These are phyloP conservation scores for Epichloe aotearoae DNA, from an alignment of 2,329 filamentous ascomycete genomes.

Conservation along the genomic window DNA sequence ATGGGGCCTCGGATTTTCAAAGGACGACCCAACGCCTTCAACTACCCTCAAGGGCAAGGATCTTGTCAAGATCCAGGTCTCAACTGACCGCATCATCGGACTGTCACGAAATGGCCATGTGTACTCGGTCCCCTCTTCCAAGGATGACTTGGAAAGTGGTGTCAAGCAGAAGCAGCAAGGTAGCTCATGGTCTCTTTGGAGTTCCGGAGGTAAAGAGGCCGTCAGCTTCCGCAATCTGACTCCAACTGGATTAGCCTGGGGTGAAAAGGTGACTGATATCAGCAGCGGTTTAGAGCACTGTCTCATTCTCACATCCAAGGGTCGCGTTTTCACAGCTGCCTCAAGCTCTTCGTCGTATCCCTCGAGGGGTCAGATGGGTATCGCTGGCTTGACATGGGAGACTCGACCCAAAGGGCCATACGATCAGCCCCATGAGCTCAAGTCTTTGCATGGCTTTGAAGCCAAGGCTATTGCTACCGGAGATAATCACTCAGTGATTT, in stretches of 20 bases:
- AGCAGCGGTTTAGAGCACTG: conserved; percentile 74
- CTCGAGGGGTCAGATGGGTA: conserved; percentile 70
- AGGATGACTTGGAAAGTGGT: conserved; percentile 53
- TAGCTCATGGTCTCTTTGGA: conserved; percentile 62
- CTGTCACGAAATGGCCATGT: conserved; percentile 62
- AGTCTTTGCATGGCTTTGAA: conserved; percentile 54
- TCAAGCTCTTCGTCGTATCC: conserved; percentile 69
- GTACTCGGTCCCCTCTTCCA: conserved; percentile 72
- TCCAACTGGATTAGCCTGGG: conserved; percentile 48
- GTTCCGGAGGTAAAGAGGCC: conserved; percentile 16
- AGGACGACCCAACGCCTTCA: conserved; percentile 47
- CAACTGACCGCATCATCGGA: conserved; percentile 70
- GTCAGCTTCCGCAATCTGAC: conserved; percentile 63
- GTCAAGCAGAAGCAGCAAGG: conserved; percentile 44
- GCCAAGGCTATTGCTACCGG: conserved; percentile 68
- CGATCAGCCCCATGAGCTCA: conserved; percentile 72
- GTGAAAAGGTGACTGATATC: conserved; percentile 63
- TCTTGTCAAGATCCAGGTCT: conserved; percentile 61
- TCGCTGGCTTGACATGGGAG: conserved; percentile 69
- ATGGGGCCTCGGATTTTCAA: conserved; percentile 73
- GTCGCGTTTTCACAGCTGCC: conserved; percentile 80
- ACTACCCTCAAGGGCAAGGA: conserved; percentile 72
- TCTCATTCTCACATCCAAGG: conserved; percentile 69
- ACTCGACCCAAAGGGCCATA: conserved; percentile 65
- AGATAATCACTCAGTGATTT: conserved; percentile 71